Conservation (phyloP, 495 filamentous ascomycete species). For the Pseudevernia furfuracea region DNA sequence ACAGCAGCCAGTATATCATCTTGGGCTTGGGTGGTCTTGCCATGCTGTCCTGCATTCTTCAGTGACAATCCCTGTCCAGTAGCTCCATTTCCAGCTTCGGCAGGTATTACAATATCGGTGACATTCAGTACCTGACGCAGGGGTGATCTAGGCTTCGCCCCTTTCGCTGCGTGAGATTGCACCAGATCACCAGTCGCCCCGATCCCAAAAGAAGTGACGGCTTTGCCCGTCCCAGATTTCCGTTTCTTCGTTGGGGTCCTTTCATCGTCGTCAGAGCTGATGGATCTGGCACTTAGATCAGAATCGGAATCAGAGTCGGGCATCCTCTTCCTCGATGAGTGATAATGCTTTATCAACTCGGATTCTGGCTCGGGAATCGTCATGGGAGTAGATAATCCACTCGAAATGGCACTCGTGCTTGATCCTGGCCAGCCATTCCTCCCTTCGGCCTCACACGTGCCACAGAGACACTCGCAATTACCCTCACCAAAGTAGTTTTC, state of each 20-base stretch:
- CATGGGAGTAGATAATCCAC: constrained; percentile 35
- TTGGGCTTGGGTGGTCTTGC: constrained; percentile 11
- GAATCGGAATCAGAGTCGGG: constrained; percentile 8
- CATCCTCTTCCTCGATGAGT: constrained; percentile 17
- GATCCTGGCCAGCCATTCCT: constrained; percentile 71
- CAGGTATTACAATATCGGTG: constrained; percentile 12
- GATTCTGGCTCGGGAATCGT: constrained; percentile 28
- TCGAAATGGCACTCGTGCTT: constrained; percentile 34
- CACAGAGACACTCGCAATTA: constrained; percentile 92
- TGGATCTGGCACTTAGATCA: constrained; percentile 5
- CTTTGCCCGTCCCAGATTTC: constrained; percentile 9
- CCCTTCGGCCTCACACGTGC: constrained; percentile 68
- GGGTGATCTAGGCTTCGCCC: constrained; percentile 12
- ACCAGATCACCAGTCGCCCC: constrained; percentile 2
- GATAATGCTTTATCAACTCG: constrained; percentile 18
- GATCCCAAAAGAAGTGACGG: constrained; percentile 8
- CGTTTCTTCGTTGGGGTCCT: constrained; percentile 9
- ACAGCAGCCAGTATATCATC: constrained; percentile 10
- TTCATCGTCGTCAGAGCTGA: constrained; percentile 11
- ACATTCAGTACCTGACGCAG: constrained; percentile 18
- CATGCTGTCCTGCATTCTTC: constrained; percentile 16
- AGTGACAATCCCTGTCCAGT: constrained; percentile 10
- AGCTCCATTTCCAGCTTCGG: neutral
- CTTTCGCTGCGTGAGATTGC: constrained; percentile 5
- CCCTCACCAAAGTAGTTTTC: constrained; percentile 93